Conservation (phyloP, 2,329 filamentous ascomycete genomes). For the Colletotrichum endophyticum region DNA sequence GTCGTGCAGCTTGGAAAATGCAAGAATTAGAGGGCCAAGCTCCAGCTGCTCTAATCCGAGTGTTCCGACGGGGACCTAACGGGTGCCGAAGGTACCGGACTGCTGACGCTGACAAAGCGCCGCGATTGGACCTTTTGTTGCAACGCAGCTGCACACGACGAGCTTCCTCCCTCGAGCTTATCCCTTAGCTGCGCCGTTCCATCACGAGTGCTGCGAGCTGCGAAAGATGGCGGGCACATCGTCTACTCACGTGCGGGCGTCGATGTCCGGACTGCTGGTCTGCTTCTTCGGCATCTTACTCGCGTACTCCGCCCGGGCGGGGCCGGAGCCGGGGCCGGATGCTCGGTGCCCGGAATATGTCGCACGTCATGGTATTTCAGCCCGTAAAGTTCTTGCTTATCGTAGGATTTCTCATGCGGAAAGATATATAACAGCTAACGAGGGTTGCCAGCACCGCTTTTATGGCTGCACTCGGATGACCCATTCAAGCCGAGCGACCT, state of each 20-base stretch:
- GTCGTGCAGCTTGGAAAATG: not conserved
- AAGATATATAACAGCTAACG: not conserved
- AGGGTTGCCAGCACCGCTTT: slow-evolving; percentile 27
- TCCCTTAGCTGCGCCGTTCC: not conserved
- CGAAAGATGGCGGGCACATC: not conserved
- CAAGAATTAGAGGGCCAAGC: not conserved
- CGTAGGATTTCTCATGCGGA: not conserved
- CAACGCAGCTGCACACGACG: not conserved
- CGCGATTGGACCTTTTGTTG: not conserved
- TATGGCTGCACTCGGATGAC: slow-evolving; percentile 36
- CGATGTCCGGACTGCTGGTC: not conserved
- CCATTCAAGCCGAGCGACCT: slow-evolving; percentile 32
- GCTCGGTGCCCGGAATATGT: slow-evolving; percentile 31
- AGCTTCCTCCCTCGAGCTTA: not conserved
- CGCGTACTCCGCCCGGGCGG: not conserved
- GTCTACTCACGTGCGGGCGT: not conserved
- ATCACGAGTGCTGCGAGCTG: not conserved
- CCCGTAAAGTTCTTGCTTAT: not conserved
- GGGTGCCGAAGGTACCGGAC: not conserved
- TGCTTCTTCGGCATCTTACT: not conserved
- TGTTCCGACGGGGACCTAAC: not conserved
- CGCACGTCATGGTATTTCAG: slow-evolving; percentile 30
- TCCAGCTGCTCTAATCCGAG: not conserved
- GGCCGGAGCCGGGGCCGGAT: not conserved
- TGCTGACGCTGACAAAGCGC: slow-evolving; percentile 5